These are phyloP conservation scores for Acmispon strigosus DNA, from an alignment of 306 rosid genomes.

Conservation along the genomic window DNA sequence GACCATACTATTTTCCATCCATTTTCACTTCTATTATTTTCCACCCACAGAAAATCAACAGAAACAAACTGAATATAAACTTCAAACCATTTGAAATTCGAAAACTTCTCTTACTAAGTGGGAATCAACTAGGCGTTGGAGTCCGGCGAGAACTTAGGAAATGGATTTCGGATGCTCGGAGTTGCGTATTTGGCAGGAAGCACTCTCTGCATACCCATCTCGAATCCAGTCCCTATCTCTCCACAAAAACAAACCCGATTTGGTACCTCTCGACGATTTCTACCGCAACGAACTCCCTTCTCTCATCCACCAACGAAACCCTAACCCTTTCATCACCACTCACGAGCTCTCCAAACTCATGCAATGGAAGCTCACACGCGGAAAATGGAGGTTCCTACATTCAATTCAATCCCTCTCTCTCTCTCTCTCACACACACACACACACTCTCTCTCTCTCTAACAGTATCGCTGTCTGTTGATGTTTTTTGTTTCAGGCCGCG, in stretches of 20 bases:
- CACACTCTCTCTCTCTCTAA: too few relatives aligned
- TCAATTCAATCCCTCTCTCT: too few relatives aligned
- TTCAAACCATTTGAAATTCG: too few relatives aligned
- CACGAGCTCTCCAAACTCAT: constrained; percentile 71
- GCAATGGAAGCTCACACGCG: constrained; percentile 93
- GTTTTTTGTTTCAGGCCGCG: constrained; percentile 54
- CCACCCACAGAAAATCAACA: too few relatives aligned
- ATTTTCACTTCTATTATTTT: too few relatives aligned
- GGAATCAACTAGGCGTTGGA: not conserved
- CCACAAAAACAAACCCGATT: constrained; percentile 39
- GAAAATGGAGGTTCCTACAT: constrained; percentile 77
- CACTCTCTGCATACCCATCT: constrained; percentile 43
- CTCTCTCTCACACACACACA: too few relatives aligned
- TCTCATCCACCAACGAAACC: constrained; percentile 69
- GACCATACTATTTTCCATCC: too few relatives aligned
- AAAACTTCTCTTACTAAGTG: not conserved
- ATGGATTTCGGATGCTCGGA: constrained; percentile 58
- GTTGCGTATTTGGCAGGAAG: constrained; percentile 48
- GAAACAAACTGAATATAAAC: too few relatives aligned
- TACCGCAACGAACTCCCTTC: constrained; percentile 60
- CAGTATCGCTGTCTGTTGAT: not conserved
- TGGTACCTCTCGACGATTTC: constrained; percentile 56
- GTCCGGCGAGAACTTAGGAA: not conserved
- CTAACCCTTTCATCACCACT: constrained; percentile 66
- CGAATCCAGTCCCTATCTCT: constrained; percentile 41